Percentiles rank a stretch among this genome's conserved stretches.
Evolutionary conservation across 1,139 yeast genomes (phyloP).

Genomic region (Lodderomyces parapsilosis): DNA sequence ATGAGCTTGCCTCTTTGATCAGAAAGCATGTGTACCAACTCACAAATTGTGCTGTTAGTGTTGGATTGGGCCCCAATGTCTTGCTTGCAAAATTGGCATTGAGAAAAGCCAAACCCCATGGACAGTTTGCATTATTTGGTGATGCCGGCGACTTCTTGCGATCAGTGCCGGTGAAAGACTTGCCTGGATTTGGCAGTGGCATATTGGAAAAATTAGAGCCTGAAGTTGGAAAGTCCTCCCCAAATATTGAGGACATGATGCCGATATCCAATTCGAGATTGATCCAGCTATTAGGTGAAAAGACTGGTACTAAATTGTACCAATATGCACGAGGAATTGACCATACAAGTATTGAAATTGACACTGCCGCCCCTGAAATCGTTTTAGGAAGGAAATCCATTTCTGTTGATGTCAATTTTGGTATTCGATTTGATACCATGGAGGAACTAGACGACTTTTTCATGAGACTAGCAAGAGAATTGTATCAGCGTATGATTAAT

Average conservation of each 20-base stretch:
- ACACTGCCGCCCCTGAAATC: constrained; percentile 43
- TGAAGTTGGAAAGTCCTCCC: constrained; percentile 11
- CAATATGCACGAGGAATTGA: constrained; percentile 70
- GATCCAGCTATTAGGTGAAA: constrained; percentile 56
- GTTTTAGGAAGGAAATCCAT: constrained; percentile 64
- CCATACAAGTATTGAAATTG: constrained; percentile 50
- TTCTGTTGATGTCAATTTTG: constrained; percentile 91
- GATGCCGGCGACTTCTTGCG: constrained; percentile 38
- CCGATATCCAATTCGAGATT: constrained; percentile 35
- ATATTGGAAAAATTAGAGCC: constrained; percentile 24
- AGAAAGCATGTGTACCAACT: constrained; percentile 41
- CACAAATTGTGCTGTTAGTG: constrained; percentile 71
- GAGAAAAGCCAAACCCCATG: constrained; percentile 77
- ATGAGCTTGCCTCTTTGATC: constrained; percentile 35
- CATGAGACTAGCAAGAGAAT: constrained; percentile 56
- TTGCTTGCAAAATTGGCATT: constrained; percentile 78
- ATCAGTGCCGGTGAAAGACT: constrained; percentile 45
- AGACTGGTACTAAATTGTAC: constrained; percentile 64
- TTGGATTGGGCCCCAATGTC: constrained; percentile 74
- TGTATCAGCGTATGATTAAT: constrained; percentile 50
- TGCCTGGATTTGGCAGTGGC: constrained; percentile 87
- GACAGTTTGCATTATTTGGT: constrained; percentile 41
- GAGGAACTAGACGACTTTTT: constrained; percentile 66
- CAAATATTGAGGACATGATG: constrained; percentile 33
- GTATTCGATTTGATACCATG: constrained; percentile 66